Evolutionary conservation across 805 yeast genomes (phyloP).

Genomic region (Brettanomyces anomalus): DNA sequence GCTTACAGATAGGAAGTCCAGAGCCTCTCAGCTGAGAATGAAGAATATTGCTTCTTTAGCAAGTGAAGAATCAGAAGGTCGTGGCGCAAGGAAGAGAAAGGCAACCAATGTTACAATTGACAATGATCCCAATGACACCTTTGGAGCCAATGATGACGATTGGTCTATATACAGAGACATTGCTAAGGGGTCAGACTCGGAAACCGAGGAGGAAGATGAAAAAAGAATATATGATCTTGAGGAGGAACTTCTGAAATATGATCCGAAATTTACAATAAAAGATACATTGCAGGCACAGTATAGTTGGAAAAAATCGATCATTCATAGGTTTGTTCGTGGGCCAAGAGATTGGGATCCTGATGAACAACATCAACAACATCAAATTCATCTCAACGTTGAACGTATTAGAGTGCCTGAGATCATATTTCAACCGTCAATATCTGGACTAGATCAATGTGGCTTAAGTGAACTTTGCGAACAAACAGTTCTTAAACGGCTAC

Average conservation of each 20-base stretch:
- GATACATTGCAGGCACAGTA: conserved; percentile 74
- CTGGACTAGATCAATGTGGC: conserved; percentile 95
- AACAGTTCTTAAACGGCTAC: conserved; percentile 50
- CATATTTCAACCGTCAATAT: conserved; percentile 84
- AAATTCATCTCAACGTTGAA: conserved; percentile 84
- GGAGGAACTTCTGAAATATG: conserved; percentile 67
- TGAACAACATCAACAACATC: conserved; percentile 78
- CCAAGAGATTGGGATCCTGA: conserved; percentile 81
- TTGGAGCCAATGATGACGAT: conserved; percentile 93
- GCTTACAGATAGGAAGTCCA: conserved; percentile 79
- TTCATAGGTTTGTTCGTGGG: conserved; percentile 85
- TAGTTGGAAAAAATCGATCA: conserved; percentile 74
- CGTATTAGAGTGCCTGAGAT: conserved; percentile 90
- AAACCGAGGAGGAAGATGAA: conserved; percentile 68
- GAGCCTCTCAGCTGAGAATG: conserved; percentile 90
- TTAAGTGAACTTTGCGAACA: conserved; percentile 69
- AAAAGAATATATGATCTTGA: conserved; percentile 54
- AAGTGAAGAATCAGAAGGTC: conserved; percentile 34
- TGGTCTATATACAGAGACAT: conserved; percentile 89
- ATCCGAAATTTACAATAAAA: conserved; percentile 78
- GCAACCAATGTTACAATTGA: conserved; percentile 61
- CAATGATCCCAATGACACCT: conserved; percentile 87
- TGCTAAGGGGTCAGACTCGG: conserved; percentile 67
- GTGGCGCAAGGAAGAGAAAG: conserved; percentile 31
- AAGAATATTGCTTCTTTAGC: conserved; percentile 83